Evolutionary conservation across 78 protist genomes (phyloP).

Genomic region (Speleostelium caveatum): DNA sequence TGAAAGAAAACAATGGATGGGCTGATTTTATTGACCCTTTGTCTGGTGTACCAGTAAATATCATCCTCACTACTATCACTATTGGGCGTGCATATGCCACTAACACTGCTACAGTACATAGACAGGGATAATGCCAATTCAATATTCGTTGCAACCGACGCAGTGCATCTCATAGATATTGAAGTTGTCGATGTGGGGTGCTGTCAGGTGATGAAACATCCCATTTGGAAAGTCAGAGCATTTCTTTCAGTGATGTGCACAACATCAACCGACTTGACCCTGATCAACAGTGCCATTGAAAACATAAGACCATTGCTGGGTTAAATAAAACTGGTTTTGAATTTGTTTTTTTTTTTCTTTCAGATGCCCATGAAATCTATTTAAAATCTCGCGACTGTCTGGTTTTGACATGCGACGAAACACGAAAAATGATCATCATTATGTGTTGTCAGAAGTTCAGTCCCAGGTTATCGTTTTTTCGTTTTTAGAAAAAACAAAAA

Average conservation of each 20-base stretch:
- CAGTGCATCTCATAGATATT: slow-evolving; percentile 12
- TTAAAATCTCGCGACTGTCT: no score
- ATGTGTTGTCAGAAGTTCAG: no score
- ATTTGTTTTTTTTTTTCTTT: no score
- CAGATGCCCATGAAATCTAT: no score
- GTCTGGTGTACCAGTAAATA: slow-evolving; percentile 74
- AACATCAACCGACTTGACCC: slow-evolving; percentile 31
- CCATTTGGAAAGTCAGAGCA: slow-evolving; percentile 54
- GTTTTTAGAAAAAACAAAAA: no score
- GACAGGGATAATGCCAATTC: slow-evolving; percentile 61
- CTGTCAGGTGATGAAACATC: slow-evolving; percentile 66
- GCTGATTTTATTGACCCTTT: slow-evolving; percentile 75
- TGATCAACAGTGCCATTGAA: no score
- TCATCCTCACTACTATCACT: neutral
- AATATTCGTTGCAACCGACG: slow-evolving; percentile 45
- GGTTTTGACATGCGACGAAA: no score
- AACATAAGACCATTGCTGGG: no score
- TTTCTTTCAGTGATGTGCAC: slow-evolving; percentile 36
- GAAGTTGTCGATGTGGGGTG: slow-evolving; percentile 70
- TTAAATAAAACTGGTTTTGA: no score
- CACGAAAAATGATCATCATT: no score
- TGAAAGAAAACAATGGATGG: slow-evolving; percentile 30
- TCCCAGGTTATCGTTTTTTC: no score
- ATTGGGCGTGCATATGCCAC: neutral
- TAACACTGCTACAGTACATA: slow-evolving; percentile 10